Conservation (phyloP, 768 basidiomycete genomes). For the Cantharellus cinnabarinus region DNA sequence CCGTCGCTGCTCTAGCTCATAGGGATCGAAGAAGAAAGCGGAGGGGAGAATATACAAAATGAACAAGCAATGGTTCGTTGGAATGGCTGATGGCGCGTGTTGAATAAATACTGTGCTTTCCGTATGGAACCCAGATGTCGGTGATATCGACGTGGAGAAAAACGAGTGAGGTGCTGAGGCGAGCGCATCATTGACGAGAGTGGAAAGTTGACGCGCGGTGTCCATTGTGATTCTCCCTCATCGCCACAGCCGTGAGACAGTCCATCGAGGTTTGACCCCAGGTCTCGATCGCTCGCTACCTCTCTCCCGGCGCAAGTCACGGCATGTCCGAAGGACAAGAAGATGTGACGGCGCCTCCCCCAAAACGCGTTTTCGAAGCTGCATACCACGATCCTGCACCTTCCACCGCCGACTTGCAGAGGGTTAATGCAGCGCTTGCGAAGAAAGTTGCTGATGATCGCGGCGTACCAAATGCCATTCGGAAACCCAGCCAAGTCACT, state of each 20-base stretch:
- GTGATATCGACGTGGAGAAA: background rate
- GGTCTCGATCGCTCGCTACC: background rate
- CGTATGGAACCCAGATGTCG: background rate
- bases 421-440: background rate
- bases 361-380: background rate
- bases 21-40: background rate
- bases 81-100: background rate
- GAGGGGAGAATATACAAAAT: background rate
- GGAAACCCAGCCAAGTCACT: background rate
- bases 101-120: background rate
- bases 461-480: background rate
- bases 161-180: no score
- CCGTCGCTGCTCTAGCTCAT: background rate
- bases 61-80: background rate
- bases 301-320: background rate
- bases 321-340: background rate
- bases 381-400: background rate
- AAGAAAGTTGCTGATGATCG: background rate
- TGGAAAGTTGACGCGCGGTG: no score
- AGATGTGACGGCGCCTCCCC: background rate
- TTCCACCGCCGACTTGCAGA: background rate
- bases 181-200: no score
- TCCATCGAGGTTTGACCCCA: background rate
- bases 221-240: no score
- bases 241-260: no score